A percentile compares a stretch with the other conserved stretches of the same genome.
Evolutionary conservation across 352 stramenopile species (phyloP).

Genomic region (Phytophthora ramorum): DNA sequence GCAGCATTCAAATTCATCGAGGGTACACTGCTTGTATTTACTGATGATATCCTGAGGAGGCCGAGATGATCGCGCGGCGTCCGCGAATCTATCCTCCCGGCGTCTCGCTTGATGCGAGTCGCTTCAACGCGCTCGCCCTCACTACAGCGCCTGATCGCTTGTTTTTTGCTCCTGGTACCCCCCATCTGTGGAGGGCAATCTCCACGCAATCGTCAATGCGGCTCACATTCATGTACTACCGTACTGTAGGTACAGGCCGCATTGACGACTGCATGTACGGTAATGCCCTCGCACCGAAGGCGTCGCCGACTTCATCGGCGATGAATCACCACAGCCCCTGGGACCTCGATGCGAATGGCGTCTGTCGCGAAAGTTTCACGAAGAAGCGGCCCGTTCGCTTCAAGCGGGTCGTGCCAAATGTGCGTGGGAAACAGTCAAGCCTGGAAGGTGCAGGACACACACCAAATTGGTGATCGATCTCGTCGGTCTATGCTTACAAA

Average conservation of each 20-base stretch:
- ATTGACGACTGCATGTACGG: too few species aligned
- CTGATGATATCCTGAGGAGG: background rate
- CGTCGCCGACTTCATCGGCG: too few species aligned
- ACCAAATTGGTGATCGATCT: background rate
- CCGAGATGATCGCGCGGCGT: too few species aligned
- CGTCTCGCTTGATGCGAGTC: background rate
- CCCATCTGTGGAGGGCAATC: too few species aligned
- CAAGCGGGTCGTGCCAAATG: background rate
- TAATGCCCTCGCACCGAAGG: too few species aligned
- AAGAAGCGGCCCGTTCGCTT: background rate
- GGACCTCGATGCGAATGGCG: background rate
- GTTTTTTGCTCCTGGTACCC: too few species aligned
- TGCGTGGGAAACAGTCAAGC: background rate
- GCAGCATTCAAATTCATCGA: conserved; percentile 1
- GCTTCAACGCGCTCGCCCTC: too few species aligned
- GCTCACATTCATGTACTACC: too few species aligned
- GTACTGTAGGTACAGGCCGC: too few species aligned
- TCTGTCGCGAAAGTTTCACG: background rate
- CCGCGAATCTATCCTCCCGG: background rate
- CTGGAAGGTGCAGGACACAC: background rate
- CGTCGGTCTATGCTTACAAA: conserved; percentile 17
- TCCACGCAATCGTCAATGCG: too few species aligned
- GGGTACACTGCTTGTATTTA: conserved; percentile 3
- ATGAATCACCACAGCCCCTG: too few species aligned
- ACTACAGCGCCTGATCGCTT: too few species aligned